Evolutionary conservation across 2,329 filamentous ascomycete species (phyloP).

Genomic region (Aspergillus sp.): DNA sequence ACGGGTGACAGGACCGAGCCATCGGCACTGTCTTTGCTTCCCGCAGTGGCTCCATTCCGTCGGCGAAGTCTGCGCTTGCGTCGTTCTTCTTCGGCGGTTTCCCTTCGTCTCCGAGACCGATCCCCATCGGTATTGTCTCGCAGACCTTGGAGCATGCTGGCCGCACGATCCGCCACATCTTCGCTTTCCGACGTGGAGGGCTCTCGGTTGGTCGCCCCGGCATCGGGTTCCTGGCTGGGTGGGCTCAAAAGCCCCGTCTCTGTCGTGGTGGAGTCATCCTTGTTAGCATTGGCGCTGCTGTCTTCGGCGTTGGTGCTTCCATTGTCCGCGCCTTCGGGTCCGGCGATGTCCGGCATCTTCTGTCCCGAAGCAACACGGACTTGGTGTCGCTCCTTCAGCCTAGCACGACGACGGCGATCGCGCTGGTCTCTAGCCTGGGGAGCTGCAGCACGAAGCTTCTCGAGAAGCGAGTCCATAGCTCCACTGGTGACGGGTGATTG

Average conservation of each 20-base stretch:
- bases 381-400: slow-evolving; percentile 87
- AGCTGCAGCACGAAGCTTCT: slow-evolving; percentile 90
- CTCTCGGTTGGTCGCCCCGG: slow-evolving; percentile 29
- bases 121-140: slow-evolving; percentile 59
- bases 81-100: slow-evolving; percentile 77
- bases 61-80: slow-evolving; percentile 64
- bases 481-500: slow-evolving; percentile 72
- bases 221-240: slow-evolving; percentile 34
- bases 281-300: slow-evolving; percentile 1
- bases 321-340: slow-evolving; percentile 58
- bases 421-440: slow-evolving; percentile 86
- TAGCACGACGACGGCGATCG: slow-evolving; percentile 79
- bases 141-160: slow-evolving; percentile 78
- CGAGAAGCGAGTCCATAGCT: slow-evolving; percentile 91
- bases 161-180: slow-evolving; percentile 82
- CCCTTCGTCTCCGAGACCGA: slow-evolving; percentile 62
- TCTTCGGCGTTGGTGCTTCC: slow-evolving; percentile 49
- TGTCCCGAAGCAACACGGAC: slow-evolving; percentile 87
- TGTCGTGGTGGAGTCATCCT: slow-evolving; percentile 40
- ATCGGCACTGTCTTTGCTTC: slow-evolving; percentile 37
- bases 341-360: slow-evolving; percentile 68
- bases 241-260: slow-evolving; percentile 51
- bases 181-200: slow-evolving; percentile 51
- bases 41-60: slow-evolving; percentile 51
- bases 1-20: slow-evolving; percentile 28